A percentile compares a stretch with the other conserved stretches of the same genome.
Conservation (phyloP, 495 filamentous ascomycete genomes). For the Glarea lozoyensis region DNA sequence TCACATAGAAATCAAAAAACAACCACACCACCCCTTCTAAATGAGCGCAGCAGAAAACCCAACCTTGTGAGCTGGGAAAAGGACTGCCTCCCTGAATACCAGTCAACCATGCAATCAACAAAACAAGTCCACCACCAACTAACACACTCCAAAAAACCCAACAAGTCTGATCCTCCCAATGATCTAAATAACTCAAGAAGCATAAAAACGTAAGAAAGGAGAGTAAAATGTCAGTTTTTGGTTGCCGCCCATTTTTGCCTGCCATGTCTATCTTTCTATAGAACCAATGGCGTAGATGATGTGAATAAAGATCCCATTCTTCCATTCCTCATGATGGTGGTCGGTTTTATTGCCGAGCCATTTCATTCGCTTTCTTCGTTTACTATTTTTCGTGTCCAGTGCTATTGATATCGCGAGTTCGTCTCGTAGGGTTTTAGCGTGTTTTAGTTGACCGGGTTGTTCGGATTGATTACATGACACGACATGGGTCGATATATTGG, state of each 20-base stretch:
- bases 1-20: not conserved
- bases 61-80: slow-evolving; percentile 11
- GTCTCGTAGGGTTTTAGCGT: not conserved
- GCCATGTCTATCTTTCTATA: too few species aligned
- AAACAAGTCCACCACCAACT: not conserved
- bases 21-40: slow-evolving; percentile 1
- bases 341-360: not conserved
- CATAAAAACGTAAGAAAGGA: not conserved
- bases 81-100: slow-evolving; percentile 4
- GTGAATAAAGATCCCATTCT: not conserved
- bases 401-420: slow-evolving; percentile 1
- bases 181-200: not conserved
- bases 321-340: slow-evolving; percentile 5
- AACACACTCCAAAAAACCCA: not conserved
- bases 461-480: slow-evolving; percentile 4
- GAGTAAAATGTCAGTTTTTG: slow-evolving; percentile 1
- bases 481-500: slow-evolving; percentile 6
- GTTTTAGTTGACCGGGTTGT: not conserved
- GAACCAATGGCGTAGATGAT: not conserved
- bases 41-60: slow-evolving; percentile 5
- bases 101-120: not conserved
- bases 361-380: slow-evolving; percentile 1
- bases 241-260: slow-evolving; percentile 2
- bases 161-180: not conserved
- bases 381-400: not conserved